Percentiles rank a stretch among this genome's conserved stretches.
Conservation (phyloP, 495 filamentous ascomycete species). For the Podospora anserina region DNA sequence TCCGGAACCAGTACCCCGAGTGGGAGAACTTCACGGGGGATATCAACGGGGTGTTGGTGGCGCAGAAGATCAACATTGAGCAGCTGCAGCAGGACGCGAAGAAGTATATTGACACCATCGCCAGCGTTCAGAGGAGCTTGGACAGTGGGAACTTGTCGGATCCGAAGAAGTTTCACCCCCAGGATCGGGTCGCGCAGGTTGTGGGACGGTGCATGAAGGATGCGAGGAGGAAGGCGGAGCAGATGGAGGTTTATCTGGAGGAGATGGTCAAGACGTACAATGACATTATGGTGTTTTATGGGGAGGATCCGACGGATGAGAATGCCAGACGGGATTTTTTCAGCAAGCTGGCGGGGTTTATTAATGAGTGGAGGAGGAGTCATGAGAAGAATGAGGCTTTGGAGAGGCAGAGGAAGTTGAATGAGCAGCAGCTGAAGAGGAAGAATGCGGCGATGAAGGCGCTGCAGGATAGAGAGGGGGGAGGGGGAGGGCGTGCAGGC, state of each 20-base stretch:
- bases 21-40: constrained; percentile 89
- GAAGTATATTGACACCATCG: constrained; percentile 91
- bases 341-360: constrained; percentile 85
- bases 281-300: constrained; percentile 95
- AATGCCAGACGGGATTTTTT: constrained; percentile 97
- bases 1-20: constrained; percentile 91
- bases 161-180: constrained; percentile 95
- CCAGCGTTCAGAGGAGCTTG: constrained; percentile 85
- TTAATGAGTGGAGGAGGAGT: constrained; percentile 94
- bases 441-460: constrained; percentile 70
- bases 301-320: constrained; percentile 89
- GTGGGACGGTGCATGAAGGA: constrained; percentile 96
- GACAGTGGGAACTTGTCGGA: constrained; percentile 94
- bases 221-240: constrained; percentile 90
- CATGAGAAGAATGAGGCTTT: constrained; percentile 82
- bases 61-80: constrained; percentile 96
- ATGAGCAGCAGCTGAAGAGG: constrained; percentile 86
- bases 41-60: constrained; percentile 71
- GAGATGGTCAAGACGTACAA: constrained; percentile 90
- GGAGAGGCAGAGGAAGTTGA: constrained; percentile 78
- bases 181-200: constrained; percentile 89
- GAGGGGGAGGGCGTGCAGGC: constrained; percentile 41
- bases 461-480: constrained; percentile 46
- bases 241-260: constrained; percentile 89
- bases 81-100: constrained; percentile 85